Conservation (phyloP, 139 green algal species). For the Desmodesmus armatus region DNA sequence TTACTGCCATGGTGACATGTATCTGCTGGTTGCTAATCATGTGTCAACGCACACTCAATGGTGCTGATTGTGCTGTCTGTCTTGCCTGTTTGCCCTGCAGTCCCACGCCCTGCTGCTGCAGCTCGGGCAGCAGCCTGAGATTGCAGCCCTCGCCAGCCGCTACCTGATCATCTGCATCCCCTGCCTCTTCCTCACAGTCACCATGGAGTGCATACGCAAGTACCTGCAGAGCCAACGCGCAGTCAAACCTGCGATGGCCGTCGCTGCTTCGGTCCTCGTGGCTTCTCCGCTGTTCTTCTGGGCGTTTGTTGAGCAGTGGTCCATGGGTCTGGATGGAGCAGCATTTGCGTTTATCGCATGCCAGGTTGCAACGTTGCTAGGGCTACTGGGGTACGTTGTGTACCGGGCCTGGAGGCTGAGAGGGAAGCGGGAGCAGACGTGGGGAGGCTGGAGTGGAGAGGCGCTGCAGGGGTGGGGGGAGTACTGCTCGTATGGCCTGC, state of each 20-base stretch:
- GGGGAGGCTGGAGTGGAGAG: slow-evolving; percentile 61
- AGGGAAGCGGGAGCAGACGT: slow-evolving; percentile 57
- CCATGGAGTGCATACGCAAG: slow-evolving; percentile 60
- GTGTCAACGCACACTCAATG: not conserved
- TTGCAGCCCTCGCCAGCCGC: slow-evolving; percentile 52
- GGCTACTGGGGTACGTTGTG: slow-evolving; percentile 9
- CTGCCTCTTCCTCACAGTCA: slow-evolving; percentile 50
- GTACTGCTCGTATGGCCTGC: slow-evolving; percentile 57
- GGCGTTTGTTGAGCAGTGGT: slow-evolving; percentile 52
- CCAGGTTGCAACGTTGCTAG: slow-evolving; percentile 1
- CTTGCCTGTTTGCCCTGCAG: too few relatives aligned
- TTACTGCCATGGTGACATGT: too few relatives aligned
- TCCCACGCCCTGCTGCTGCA: slow-evolving; percentile 59
- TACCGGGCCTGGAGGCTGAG: slow-evolving; percentile 12
- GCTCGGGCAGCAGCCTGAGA: slow-evolving; percentile 63
- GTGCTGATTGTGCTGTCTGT: too few relatives aligned
- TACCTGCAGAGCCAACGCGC: slow-evolving; percentile 51
- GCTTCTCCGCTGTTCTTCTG: slow-evolving; percentile 40
- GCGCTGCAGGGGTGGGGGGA: slow-evolving; percentile 52
- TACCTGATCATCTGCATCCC: slow-evolving; percentile 62
- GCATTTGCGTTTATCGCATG: slow-evolving; percentile 63
- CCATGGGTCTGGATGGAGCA: slow-evolving; percentile 72
- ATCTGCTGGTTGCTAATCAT: too few relatives aligned
- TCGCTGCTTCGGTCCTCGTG: not conserved
- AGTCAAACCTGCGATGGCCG: slow-evolving; percentile 17